Base-by-base conservation (phyloP, 306 rosid species). In the Heteromeles arbutifolia region DNA sequence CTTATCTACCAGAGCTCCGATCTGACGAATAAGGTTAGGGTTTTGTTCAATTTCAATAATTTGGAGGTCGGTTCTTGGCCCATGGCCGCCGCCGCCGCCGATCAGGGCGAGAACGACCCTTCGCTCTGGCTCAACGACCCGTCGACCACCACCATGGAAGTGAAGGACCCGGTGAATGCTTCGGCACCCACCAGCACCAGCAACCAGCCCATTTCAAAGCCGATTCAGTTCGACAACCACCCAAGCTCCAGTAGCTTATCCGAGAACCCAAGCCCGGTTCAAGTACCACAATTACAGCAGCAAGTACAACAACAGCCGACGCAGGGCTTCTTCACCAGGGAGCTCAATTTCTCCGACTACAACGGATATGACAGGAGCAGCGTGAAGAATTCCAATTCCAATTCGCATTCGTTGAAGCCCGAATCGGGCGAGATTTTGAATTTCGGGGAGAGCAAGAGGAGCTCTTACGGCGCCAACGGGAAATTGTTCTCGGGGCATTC, bases 351-450 rank as follows among this genome's bases (percentile, higher is more conserved):
- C 62, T 87, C 96, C 0, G 91, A 89, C 4, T 90, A 86, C 54
- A 15, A 15, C 21, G 86, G 79, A 4, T 89, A 70, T 26, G 93
- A 87, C 3, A 84, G 79, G 11, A 67, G 41, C 29, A 84, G 83
- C 22, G 85, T 69, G 10, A 93, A 84, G 81, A 84, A 75, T 8
- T 87, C 77, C 12, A 89, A 57, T 34, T 85, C 81, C 7, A 78
- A 77, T 74, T 28, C 82, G 0, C 82, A 85, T 79, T 66, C 83
- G 4, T 45, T 92, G 79, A 95, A 92, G 86, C 98, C 96, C 3
- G 98, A 96, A 74, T 87, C 93, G 0, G 93, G 98, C 0, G 98
- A 96, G 85, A 92, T 96, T 79, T 72, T 96, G 64, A 90, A 86
- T 73, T 92, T 90, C 53, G 90, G 92, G 0, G 98, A 88, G 76